These are phyloP conservation scores for Scedosporium aurantiacum DNA, from an alignment of 2,329 filamentous ascomycete species.

Conservation along the genomic window DNA sequence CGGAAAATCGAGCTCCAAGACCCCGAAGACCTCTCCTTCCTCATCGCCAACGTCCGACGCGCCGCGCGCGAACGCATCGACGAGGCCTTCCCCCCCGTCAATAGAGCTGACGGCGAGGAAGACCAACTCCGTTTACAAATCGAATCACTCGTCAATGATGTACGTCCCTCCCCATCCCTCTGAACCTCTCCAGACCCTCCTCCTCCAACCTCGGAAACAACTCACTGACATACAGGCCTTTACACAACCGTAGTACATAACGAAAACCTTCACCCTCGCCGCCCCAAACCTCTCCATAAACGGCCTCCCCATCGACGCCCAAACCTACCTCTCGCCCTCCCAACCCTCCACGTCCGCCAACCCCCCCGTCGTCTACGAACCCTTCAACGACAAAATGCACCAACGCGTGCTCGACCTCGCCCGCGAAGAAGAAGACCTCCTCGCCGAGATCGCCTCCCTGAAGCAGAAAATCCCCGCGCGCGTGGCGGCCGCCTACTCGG, in stretches of 20 bases:
- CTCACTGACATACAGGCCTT: neutral
- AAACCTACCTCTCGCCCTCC: constrained; percentile 23
- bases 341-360: constrained; percentile 13
- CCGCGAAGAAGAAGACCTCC: constrained; percentile 50
- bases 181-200: neutral
- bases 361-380: constrained; percentile 39
- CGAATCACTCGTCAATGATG: constrained; percentile 48
- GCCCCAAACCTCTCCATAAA: constrained; percentile 52
- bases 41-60: constrained; percentile 57
- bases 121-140: constrained; percentile 49
- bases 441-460: constrained; percentile 51
- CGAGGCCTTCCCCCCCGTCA: constrained; percentile 55
- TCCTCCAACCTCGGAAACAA: neutral
- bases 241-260: constrained; percentile 46
- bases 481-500: constrained; percentile 31
- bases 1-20: constrained; percentile 72
- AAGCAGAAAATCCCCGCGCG: constrained; percentile 40
- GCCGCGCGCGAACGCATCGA: constrained; percentile 58
- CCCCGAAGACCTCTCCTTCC: constrained; percentile 60
- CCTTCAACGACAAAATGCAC: constrained; percentile 49
- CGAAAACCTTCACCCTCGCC: constrained; percentile 46
- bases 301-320: constrained; percentile 38
- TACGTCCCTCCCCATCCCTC: constrained; percentile 17
- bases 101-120: constrained; percentile 25
- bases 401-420: constrained; percentile 49